These are phyloP conservation scores for Bacidia rubella DNA, from an alignment of 495 filamentous ascomycete genomes.

Conservation along the genomic window DNA sequence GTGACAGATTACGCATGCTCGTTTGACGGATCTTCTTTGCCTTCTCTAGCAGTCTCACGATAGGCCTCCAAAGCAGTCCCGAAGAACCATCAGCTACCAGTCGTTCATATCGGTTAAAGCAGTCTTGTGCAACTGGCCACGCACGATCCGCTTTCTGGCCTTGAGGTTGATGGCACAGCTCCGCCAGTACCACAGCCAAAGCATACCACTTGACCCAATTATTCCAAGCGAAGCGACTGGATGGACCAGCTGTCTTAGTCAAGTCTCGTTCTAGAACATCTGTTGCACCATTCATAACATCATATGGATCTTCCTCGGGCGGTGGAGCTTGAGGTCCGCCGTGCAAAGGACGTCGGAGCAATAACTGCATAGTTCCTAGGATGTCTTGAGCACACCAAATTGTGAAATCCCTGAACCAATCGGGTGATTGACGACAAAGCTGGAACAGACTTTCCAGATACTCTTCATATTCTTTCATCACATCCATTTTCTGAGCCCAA, in stretches of 20 bases:
- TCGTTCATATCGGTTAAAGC: not conserved
- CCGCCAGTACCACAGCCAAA: slow-evolving; percentile 6
- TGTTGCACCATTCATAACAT: slow-evolving; percentile 4
- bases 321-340: not conserved
- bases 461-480: not conserved
- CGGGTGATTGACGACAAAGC: not conserved
- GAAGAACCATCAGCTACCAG: not conserved
- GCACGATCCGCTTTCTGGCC: slow-evolving; percentile 2
- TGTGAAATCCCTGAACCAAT: slow-evolving; percentile 2
- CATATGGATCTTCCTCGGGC: slow-evolving; percentile 2
- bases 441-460: not conserved
- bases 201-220: slow-evolving; percentile 8
- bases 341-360: slow-evolving; percentile 5
- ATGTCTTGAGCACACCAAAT: slow-evolving; percentile 3
- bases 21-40: not conserved
- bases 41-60: slow-evolving; percentile 2
- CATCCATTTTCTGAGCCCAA: not conserved
- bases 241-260: not conserved
- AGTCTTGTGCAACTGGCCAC: slow-evolving; percentile 1
- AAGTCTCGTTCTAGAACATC: slow-evolving; percentile 1
- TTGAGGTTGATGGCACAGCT: not conserved
- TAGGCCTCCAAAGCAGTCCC: slow-evolving; percentile 1
- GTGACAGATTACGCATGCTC: not conserved
- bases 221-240: slow-evolving; percentile 3
- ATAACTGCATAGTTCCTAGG: not conserved